Evolutionary conservation across 202 grass and related monocot species (phyloP), one percentile per base, ranked within the genome.

Genomic region (Brachypodium distachyon): DNA sequence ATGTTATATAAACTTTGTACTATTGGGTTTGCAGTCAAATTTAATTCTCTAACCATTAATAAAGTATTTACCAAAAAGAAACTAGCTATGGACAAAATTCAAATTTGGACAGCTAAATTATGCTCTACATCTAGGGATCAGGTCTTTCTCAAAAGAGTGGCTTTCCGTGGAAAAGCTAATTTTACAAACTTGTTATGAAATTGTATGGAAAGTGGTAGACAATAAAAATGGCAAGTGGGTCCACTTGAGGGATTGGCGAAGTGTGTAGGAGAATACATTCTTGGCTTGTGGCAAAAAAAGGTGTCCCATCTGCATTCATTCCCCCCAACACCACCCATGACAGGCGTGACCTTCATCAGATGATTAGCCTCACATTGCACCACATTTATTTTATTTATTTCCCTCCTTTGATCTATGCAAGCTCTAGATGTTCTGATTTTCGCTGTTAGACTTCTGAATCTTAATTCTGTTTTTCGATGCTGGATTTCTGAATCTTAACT

Each of bases 271-370:
- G 77, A 86, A 86, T 74, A 69, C 51, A 49, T 62, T 78, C 50
- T 79, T 76, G 83, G 84, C 84, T 86, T 81, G 65, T 76, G 62
- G 54, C 58, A 28, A 14, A 28, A 14, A 81, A 86, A 36, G 84
- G 50, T 53, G 63, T 7, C 25, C 11, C 7, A 23, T 25, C n/a
- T 54, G 50, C 36, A 21, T 74, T 32, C 26, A 75, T 60, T 74
- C 36, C 36, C 49, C 51, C 53, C 53, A 74, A 74, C 27, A 19
- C 54, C 39, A 5, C 27, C 40, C 27, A 72, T 72, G 32, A n/a
- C 77, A 86, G 78, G 77, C 84, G 77, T 86, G 84, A 81, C 53
- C 77, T 81, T 55, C 53, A 46, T 27, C 63, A 54, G 77, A 86
- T 86, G 44, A 86, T 86, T 81, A 86, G 71, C 54, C 77, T 46